These are phyloP conservation scores for Aureobasidium melanogenum DNA, from an alignment of 2,329 filamentous ascomycete genomes.

Conservation along the genomic window DNA sequence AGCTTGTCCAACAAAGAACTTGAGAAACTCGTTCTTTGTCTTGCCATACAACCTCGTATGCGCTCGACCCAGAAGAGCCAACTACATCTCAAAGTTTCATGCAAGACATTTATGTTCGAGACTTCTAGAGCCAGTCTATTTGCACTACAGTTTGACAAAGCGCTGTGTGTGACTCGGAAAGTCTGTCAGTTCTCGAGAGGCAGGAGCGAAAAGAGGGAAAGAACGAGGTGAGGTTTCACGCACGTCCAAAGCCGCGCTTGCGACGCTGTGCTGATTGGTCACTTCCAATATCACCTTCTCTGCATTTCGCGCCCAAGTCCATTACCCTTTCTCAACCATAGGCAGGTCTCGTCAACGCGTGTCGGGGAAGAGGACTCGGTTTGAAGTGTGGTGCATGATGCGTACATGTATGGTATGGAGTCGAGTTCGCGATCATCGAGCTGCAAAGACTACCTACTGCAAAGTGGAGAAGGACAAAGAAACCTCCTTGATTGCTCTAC, in stretches of 20 bases:
- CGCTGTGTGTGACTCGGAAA: not conserved
- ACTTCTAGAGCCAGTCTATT: too few species aligned
- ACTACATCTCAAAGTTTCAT: not conserved
- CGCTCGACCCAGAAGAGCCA: not conserved
- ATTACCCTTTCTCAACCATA: not conserved
- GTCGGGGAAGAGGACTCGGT: not conserved
- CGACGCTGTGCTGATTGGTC: not conserved
- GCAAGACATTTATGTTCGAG: not conserved
- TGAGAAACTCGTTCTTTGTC: too few species aligned
- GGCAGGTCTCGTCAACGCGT: not conserved
- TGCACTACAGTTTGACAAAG: constrained; percentile 5
- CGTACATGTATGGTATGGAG: not conserved
- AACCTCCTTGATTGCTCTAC: not conserved
- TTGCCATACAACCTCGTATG: too few species aligned
- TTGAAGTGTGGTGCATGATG: not conserved
- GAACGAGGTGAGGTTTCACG: constrained; percentile 3
- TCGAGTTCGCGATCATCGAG: not conserved
- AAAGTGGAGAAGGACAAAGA: not conserved
- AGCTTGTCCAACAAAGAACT: too few species aligned
- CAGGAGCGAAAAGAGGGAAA: not conserved
- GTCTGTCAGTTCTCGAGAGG: not conserved
- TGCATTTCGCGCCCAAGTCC: not conserved
- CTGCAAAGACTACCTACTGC: not conserved
- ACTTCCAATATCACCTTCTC: not conserved
- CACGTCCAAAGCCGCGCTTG: constrained; percentile 1